phyloP scores from a whole-genome alignment of 129 eudicot species.

The Chrysanthemum lavandulifolium region DNA sequence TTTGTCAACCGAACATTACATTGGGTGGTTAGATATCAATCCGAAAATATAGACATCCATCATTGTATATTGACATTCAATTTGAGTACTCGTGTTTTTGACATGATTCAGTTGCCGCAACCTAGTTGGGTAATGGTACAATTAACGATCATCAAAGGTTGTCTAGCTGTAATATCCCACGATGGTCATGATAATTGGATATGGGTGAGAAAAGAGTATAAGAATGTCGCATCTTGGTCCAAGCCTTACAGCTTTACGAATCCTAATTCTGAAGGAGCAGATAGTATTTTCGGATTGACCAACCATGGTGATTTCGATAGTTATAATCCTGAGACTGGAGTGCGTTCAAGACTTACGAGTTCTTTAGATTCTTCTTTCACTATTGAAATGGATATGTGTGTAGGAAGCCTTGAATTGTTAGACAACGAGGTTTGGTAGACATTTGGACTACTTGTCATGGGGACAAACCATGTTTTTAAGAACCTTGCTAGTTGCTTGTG shows the following conservation, averaged over 20 bases:
- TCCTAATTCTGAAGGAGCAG: neutral
- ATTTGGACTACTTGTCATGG: neutral
- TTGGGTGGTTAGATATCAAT: neutral
- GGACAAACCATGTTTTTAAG: too few relatives aligned
- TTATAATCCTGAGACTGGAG: constrained; percentile 1
- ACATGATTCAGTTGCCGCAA: constrained; percentile 6
- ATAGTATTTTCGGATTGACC: neutral
- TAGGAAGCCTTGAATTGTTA: neutral
- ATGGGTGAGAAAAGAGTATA: constrained; percentile 3
- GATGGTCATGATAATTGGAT: neutral
- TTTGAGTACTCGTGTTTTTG: constrained; percentile 9
- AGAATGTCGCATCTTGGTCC: constrained; percentile 5
- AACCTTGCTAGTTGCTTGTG: too few relatives aligned
- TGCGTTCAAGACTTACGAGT: neutral
- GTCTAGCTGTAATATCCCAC: constrained; percentile 3
- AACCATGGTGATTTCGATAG: neutral
- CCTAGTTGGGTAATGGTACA: neutral
- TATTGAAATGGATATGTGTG: constrained; percentile 1
- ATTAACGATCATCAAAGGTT: constrained; percentile 9
- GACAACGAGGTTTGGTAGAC: neutral
- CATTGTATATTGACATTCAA: neutral
- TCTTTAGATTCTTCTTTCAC: neutral
- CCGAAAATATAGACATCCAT: neutral
- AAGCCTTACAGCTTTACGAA: neutral
- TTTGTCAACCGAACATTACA: constrained; percentile 3